phyloP scores from a whole-genome alignment of 2,329 filamentous ascomycete genomes.

The Talaromyces verruculosus region DNA sequence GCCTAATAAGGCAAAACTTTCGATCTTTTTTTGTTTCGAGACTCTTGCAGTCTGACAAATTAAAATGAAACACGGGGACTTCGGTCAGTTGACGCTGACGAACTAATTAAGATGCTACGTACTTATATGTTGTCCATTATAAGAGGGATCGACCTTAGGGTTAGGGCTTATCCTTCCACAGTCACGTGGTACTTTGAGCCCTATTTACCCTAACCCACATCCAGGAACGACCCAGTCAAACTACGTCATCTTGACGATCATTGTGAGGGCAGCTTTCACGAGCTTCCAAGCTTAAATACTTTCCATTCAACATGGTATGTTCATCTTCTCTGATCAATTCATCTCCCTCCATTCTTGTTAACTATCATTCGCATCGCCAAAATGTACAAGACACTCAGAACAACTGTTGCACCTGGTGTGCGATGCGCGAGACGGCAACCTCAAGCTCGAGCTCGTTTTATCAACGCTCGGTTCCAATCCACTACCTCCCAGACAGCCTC shows the following conservation, averaged over 20 bases:
- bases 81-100: not conserved
- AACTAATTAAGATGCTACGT: not conserved
- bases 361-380: not conserved
- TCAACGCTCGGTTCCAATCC: not conserved
- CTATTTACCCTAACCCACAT: not conserved
- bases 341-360: not conserved
- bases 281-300: slow-evolving; percentile 5
- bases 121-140: not conserved
- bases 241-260: slow-evolving; percentile 4
- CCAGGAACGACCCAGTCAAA: not conserved
- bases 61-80: not conserved
- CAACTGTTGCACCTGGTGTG: not conserved
- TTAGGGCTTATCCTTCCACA: not conserved
- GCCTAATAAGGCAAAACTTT: not conserved
- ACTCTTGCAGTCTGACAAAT: not conserved
- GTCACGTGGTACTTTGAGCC: not conserved
- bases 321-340: not conserved
- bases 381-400: slow-evolving; percentile 6
- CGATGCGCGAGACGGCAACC: slow-evolving; percentile 6
- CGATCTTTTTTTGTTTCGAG: not conserved
- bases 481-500: not conserved
- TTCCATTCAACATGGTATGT: not conserved
- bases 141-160: not conserved
- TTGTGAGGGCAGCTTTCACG: not conserved
- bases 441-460: slow-evolving; percentile 2